phyloP scores from a whole-genome alignment of 306 rosid species.

The Rosa lucieae region DNA sequence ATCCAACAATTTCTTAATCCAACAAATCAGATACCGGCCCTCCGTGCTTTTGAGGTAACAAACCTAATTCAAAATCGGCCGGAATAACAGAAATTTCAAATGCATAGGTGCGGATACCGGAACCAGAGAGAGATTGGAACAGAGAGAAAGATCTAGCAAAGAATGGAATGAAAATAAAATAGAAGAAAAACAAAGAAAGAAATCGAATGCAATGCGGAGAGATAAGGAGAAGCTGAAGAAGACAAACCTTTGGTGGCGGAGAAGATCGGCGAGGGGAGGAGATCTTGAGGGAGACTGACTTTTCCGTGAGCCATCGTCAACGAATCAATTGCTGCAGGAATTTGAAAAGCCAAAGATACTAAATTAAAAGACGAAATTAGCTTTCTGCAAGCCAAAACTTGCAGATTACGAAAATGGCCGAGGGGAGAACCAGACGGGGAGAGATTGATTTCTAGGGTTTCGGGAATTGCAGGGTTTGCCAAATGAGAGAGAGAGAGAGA shows the following conservation, averaged over 20 bases:
- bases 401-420: not conserved
- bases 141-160: not conserved
- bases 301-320: conserved; percentile 46
- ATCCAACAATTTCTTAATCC: not conserved
- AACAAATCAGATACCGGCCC: too few relatives aligned
- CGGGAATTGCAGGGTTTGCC: conserved; percentile 3
- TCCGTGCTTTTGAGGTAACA: too few relatives aligned
- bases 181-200: not conserved
- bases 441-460: conserved; percentile 15
- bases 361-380: not conserved
- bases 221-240: conserved; percentile 31
- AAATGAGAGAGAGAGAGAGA: not conserved
- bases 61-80: conserved; percentile 8
- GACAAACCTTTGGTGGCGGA: conserved; percentile 40
- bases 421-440: not conserved
- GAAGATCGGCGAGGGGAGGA: conserved; percentile 48
- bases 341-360: not conserved
- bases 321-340: conserved; percentile 26
- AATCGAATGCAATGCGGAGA: conserved; percentile 2
- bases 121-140: not conserved
- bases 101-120: not conserved
- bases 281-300: conserved; percentile 63
- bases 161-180: not conserved
- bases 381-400: conserved; percentile 1
- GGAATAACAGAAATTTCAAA: not conserved